Conservation (phyloP, 768 basidiomycete species). For the Epithele typhae region DNA sequence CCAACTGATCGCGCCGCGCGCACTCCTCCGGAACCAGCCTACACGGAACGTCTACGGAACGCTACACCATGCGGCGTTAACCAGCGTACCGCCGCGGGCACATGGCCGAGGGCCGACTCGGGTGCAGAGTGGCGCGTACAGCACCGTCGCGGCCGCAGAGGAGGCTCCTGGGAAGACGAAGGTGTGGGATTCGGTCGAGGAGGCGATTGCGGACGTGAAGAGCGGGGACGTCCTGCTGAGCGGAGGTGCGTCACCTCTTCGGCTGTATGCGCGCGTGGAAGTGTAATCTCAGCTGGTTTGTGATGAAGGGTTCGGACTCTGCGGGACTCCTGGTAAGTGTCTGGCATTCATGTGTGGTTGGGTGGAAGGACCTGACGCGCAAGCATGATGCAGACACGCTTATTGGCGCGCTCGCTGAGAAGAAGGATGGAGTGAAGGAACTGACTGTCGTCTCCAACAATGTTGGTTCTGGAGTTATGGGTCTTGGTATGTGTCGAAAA, state of each 20-base stretch:
- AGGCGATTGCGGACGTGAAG: slow-evolving; percentile 79
- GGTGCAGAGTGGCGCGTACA: slow-evolving; percentile 8
- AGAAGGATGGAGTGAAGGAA: slow-evolving; percentile 68
- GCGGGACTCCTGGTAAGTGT: slow-evolving; percentile 75
- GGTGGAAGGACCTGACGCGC: background rate
- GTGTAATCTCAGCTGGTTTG: slow-evolving; percentile 4
- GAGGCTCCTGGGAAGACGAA: slow-evolving; percentile 44
- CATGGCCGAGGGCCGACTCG: background rate
- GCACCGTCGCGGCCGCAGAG: slow-evolving; percentile 14
- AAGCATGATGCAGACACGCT: slow-evolving; percentile 59
- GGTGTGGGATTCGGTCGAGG: slow-evolving; percentile 78
- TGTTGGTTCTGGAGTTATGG: slow-evolving; percentile 66
- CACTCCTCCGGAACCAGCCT: slow-evolving; percentile 7
- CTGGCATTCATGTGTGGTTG: too few relatives aligned
- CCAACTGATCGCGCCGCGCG: slow-evolving; percentile 11
- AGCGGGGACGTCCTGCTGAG: slow-evolving; percentile 76
- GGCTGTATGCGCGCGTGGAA: background rate
- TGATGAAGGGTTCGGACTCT: slow-evolving; percentile 82
- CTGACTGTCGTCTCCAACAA: slow-evolving; percentile 89
- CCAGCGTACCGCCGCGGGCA: background rate
- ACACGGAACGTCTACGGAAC: slow-evolving; percentile 15
- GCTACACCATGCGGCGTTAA: background rate
- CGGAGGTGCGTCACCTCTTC: slow-evolving; percentile 57
- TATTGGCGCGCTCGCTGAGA: slow-evolving; percentile 68
- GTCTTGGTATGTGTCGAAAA: slow-evolving; percentile 48